These are phyloP conservation scores for Capronia epimyces DNA, from an alignment of 2,329 filamentous ascomycete species.

Conservation along the genomic window DNA sequence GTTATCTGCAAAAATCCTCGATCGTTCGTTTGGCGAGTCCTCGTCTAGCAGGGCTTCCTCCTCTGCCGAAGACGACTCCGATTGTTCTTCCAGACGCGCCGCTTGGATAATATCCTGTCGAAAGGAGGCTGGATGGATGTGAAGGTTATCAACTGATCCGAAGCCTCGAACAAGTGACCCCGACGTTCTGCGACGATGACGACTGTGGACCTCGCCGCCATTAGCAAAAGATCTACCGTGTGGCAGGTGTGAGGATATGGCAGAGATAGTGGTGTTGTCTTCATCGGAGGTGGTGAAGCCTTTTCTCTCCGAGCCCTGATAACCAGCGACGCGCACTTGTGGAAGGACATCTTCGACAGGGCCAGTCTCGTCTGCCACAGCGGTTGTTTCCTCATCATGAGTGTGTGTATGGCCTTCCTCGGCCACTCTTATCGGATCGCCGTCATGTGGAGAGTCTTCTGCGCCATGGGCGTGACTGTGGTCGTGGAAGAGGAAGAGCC, in stretches of 20 bases:
- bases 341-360: slow-evolving; percentile 59
- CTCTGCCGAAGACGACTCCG: slow-evolving; percentile 47
- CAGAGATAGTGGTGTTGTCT: slow-evolving; percentile 29
- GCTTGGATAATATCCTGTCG: slow-evolving; percentile 87
- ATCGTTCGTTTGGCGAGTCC: slow-evolving; percentile 32
- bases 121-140: slow-evolving; percentile 84
- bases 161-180: slow-evolving; percentile 55
- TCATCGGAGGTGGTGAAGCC: slow-evolving; percentile 30
- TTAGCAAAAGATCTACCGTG: slow-evolving; percentile 29
- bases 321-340: slow-evolving; percentile 54
- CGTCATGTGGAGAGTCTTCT: slow-evolving; percentile 46
- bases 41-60: slow-evolving; percentile 32
- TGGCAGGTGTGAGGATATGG: slow-evolving; percentile 30
- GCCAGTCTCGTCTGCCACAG: slow-evolving; percentile 52
- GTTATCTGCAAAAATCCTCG: slow-evolving; percentile 20
- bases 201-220: slow-evolving; percentile 33
- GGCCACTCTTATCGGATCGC: slow-evolving; percentile 42
- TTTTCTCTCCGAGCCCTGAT: slow-evolving; percentile 24
- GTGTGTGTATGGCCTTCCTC: slow-evolving; percentile 50
- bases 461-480: slow-evolving; percentile 75
- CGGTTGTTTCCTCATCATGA: slow-evolving; percentile 34
- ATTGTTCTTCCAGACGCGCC: slow-evolving; percentile 56
- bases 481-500: slow-evolving; percentile 85
- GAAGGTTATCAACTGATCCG: slow-evolving; percentile 61
- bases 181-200: slow-evolving; percentile 55